These are phyloP conservation scores for Colletotrichum horii DNA, from an alignment of 2,329 filamentous ascomycete genomes.

Conservation along the genomic window DNA sequence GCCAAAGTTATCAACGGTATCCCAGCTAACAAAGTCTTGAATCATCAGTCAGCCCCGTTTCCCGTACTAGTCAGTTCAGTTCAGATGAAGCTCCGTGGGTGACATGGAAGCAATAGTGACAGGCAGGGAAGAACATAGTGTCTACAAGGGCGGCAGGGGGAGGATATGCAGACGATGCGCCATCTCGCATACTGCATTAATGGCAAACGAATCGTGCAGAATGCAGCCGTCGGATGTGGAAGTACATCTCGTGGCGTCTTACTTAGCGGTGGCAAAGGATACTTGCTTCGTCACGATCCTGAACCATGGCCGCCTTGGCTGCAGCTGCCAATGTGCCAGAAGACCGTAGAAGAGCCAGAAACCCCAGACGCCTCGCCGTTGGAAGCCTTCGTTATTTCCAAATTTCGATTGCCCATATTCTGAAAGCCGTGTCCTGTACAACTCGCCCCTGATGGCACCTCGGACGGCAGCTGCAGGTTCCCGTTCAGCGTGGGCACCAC, in stretches of 20 bases:
- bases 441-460: neutral
- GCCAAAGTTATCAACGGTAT: neutral
- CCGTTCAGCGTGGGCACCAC: neutral
- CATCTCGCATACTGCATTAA: neutral
- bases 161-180: neutral
- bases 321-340: neutral
- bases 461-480: neutral
- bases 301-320: neutral
- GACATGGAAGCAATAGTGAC: neutral
- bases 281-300: neutral
- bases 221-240: neutral
- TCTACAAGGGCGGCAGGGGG: neutral
- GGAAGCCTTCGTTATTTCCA: neutral
- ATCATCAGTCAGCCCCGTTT: neutral
- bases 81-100: neutral
- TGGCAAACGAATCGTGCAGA: neutral
- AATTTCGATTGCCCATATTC: neutral
- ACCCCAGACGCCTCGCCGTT: neutral
- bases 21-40: neutral
- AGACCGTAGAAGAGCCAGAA: neutral
- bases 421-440: neutral
- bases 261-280: accelerated
- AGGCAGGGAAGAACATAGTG: neutral
- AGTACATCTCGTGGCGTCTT: neutral
- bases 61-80: neutral